Evolutionary conservation across 2,329 filamentous ascomycete species (phyloP).

Genomic region (Fusarium albosuccineum): DNA sequence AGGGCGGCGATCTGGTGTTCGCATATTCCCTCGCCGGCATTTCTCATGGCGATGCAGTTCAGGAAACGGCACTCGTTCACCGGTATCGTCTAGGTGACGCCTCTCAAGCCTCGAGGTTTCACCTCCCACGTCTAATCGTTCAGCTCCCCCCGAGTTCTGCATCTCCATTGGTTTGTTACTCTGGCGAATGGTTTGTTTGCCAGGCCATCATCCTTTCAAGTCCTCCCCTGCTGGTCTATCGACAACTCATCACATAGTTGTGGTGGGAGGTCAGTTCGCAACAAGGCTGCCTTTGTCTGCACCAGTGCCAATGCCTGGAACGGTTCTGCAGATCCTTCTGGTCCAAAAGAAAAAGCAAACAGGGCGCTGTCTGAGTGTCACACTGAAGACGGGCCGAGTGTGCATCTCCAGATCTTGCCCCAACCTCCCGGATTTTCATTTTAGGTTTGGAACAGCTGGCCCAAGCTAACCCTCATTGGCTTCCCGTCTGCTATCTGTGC

Average conservation of each 20-base stretch:
- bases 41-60: not conserved
- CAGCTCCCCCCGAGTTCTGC: not conserved
- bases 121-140: not conserved
- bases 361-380: too few species aligned
- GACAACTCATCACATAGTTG: conserved; percentile 24
- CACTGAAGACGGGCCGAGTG: too few species aligned
- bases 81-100: not conserved
- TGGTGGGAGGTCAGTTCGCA: too few species aligned
- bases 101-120: not conserved
- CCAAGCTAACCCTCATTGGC: too few species aligned
- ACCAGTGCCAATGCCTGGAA: too few species aligned
- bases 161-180: conserved; percentile 16
- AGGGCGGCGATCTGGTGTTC: not conserved
- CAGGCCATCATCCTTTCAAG: conserved; percentile 30
- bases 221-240: conserved; percentile 5
- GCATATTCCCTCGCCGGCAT: not conserved
- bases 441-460: too few species aligned
- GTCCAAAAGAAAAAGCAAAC: too few species aligned
- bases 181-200: not conserved
- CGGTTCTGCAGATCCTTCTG: too few species aligned
- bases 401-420: too few species aligned
- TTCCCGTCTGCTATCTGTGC: too few species aligned
- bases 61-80: not conserved
- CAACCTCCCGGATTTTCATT: too few species aligned
- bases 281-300: too few species aligned